phyloP scores from a whole-genome alignment of 2,329 filamentous ascomycete genomes.

The Aspergillus novofumigatus region DNA sequence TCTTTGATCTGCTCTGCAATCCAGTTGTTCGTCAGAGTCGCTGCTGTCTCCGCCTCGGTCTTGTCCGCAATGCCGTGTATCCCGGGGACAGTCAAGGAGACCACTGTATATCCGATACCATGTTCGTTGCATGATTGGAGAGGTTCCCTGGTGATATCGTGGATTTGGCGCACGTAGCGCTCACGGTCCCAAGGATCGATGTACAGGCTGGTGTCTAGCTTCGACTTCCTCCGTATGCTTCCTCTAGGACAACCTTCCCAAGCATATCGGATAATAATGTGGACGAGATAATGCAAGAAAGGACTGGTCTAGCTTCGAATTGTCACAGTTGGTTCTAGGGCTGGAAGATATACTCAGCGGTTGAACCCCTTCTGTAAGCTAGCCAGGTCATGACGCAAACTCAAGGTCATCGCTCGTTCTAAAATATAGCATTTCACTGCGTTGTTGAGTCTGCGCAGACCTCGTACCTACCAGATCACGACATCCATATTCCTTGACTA shows the following conservation, averaged over 20 bases:
- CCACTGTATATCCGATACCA: conserved; percentile 40
- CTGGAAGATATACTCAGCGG: too few species aligned
- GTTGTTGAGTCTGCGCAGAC: too few species aligned
- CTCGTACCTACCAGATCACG: too few species aligned
- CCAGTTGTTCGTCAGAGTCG: conserved; percentile 40
- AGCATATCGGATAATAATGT: conserved; percentile 36
- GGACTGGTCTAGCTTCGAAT: too few species aligned
- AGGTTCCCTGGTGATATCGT: conserved; percentile 35
- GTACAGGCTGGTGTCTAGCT: conserved; percentile 54
- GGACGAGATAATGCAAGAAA: too few species aligned
- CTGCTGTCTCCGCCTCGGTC: conserved; percentile 34
- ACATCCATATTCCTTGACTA: too few species aligned
- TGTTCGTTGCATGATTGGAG: conserved; percentile 37
- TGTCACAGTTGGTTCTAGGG: too few species aligned
- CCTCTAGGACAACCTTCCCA: conserved; percentile 57
- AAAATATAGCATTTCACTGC: too few species aligned
- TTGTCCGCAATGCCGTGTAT: conserved; percentile 40
- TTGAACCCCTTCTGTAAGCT: too few species aligned
- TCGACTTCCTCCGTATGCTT: conserved; percentile 55
- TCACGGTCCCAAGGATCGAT: conserved; percentile 49
- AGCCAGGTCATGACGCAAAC: too few species aligned
- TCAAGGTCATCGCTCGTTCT: too few species aligned
- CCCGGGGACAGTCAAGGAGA: conserved; percentile 43
- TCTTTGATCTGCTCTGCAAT: conserved; percentile 35
- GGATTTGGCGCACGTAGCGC: conserved; percentile 53